Conservation (phyloP, 495 filamentous ascomycete species). For the Penicillium flavigenum region DNA sequence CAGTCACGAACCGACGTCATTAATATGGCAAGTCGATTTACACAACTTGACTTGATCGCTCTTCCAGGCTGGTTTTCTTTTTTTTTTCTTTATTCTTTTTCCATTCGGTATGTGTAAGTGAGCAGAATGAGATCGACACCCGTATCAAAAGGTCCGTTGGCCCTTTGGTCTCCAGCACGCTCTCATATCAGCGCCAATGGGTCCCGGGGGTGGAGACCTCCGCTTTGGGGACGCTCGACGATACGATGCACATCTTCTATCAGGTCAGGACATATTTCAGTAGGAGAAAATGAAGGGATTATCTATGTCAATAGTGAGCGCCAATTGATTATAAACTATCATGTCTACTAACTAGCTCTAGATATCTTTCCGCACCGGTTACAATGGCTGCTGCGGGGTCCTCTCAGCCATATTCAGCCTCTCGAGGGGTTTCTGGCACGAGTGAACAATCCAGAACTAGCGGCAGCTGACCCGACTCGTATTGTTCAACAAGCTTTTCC, state of each 20-base stretch:
- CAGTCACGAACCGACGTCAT: conserved; percentile 15
- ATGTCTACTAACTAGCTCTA: conserved; percentile 34
- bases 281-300: conserved; percentile 70
- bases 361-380: conserved; percentile 82
- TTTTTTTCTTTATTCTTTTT: background rate
- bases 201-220: conserved; percentile 22
- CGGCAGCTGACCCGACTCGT: conserved; percentile 60
- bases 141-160: conserved; percentile 8
- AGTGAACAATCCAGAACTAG: conserved; percentile 58
- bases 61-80: background rate
- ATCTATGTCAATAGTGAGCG: conserved; percentile 85
- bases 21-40: conserved; percentile 10
- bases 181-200: conserved; percentile 9
- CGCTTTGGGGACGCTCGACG: conserved; percentile 13
- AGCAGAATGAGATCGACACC: conserved; percentile 17
- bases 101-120: conserved; percentile 4
- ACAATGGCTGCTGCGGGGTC: conserved; percentile 61
- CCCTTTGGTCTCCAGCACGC: conserved; percentile 7
- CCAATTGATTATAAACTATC: background rate
- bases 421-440: conserved; percentile 61
- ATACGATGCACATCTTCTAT: conserved; percentile 28
- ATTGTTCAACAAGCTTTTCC: conserved; percentile 65
- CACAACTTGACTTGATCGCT: conserved; percentile 2
- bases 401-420: conserved; percentile 57
- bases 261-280: conserved; percentile 68